A percentile compares a stretch with the other conserved stretches of the same genome.
Evolutionary conservation across 805 yeast genomes (phyloP).

Genomic region (Saitoella complicata): DNA sequence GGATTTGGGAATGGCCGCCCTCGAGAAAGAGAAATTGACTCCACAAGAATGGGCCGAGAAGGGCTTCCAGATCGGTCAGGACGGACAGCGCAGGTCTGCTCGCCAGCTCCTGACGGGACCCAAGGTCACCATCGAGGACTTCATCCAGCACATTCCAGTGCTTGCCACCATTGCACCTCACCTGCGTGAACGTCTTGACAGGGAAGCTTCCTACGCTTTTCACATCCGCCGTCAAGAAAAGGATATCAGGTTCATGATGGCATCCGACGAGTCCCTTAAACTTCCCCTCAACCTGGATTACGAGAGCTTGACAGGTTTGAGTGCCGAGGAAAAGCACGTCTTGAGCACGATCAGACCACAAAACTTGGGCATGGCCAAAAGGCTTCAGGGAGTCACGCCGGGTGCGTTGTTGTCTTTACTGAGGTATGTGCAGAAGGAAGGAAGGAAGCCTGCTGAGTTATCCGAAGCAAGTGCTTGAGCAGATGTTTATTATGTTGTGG

Average conservation of each 20-base stretch:
- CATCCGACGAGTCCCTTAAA: constrained; percentile 59
- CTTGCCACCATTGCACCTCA: constrained; percentile 22
- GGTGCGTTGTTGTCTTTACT: constrained; percentile 71
- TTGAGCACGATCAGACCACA: constrained; percentile 65
- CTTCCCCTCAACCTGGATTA: constrained; percentile 62
- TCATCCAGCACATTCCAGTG: constrained; percentile 25
- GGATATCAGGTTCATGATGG: constrained; percentile 56
- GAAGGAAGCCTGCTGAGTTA: too few species aligned
- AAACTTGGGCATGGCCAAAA: constrained; percentile 87
- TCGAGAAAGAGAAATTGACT: constrained; percentile 32
- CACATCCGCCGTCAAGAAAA: constrained; percentile 52
- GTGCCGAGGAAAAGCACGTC: constrained; percentile 20
- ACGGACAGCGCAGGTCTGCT: constrained; percentile 40
- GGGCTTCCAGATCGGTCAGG: constrained; percentile 35
- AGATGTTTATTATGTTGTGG: too few species aligned
- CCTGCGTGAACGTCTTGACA: constrained; percentile 48
- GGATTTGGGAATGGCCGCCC: constrained; percentile 28
- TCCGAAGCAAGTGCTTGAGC: too few species aligned
- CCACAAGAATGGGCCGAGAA: constrained; percentile 45
- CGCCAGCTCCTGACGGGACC: constrained; percentile 55
- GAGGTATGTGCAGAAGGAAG: constrained; percentile 19
- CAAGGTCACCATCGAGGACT: constrained; percentile 17
- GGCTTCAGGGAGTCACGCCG: constrained; percentile 91
- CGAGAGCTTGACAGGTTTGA: constrained; percentile 30
- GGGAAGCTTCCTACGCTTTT: constrained; percentile 73